Conservation (phyloP, 176 grass and related monocot genomes). For the Eragrostis curvula region DNA sequence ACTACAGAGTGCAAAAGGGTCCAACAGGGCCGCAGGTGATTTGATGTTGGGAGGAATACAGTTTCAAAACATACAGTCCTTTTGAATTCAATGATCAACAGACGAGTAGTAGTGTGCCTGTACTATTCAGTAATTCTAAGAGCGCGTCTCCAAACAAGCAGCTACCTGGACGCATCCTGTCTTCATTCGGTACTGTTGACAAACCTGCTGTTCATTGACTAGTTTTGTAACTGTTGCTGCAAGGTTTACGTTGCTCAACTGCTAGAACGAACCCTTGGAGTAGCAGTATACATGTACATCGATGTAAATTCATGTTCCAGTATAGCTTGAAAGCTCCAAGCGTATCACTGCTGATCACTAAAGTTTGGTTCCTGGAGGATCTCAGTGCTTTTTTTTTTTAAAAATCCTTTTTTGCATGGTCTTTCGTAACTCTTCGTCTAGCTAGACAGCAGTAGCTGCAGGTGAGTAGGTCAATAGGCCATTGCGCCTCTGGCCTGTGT, state of each 20-base stretch:
- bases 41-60: conserved; percentile 45
- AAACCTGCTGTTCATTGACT: conserved; percentile 22
- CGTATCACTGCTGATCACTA: no score
- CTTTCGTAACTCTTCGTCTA: neutral
- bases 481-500: neutral
- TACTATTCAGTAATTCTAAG: conserved; percentile 12
- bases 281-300: neutral
- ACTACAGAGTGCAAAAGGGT: conserved; percentile 47
- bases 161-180: neutral
- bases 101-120: neutral
- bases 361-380: no score
- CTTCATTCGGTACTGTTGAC: neutral
- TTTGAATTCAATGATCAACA: conserved; percentile 47
- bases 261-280: neutral
- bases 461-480: neutral
- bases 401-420: neutral
- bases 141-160: conserved; percentile 29
- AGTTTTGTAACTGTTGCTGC: neutral
- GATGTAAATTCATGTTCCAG: neutral
- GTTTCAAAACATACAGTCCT: neutral
- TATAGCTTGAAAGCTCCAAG: no score
- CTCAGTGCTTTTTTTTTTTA: no score
- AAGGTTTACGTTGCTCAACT: neutral
- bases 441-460: neutral
- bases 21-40: conserved; percentile 45